phyloP scores from a whole-genome alignment of 257 asterid species.

The Solanum sparsipilum region DNA sequence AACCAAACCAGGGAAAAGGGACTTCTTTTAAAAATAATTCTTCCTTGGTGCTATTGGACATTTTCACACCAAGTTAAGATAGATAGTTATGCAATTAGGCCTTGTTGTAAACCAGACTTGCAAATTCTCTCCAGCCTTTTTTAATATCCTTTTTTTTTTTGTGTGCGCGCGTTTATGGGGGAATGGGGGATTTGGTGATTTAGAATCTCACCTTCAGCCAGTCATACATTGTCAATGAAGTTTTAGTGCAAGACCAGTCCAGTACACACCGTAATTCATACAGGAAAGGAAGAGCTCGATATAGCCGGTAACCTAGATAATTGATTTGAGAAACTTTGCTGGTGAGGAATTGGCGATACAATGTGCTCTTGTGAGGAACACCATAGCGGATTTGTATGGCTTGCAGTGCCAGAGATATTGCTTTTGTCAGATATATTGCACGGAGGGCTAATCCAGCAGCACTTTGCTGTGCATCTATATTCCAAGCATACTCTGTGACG shows the following conservation, averaged over 20 bases:
- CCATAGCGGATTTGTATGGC: constrained; percentile 96
- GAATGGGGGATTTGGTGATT: neutral
- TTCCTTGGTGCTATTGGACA: neutral
- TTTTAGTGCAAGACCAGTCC: constrained; percentile 97
- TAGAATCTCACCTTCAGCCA: constrained; percentile 82
- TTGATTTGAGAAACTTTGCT: constrained; percentile 82
- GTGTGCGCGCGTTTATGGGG: neutral
- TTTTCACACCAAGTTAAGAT: neutral
- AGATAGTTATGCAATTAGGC: neutral
- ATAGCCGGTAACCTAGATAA: constrained; percentile 81
- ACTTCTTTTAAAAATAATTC: neutral
- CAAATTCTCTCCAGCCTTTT: neutral
- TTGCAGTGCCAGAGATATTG: constrained; percentile 78
- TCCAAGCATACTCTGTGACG: constrained; percentile 81
- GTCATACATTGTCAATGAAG: constrained; percentile 96
- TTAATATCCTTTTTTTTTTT: neutral
- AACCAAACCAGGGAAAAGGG: neutral
- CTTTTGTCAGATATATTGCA: constrained; percentile 83
- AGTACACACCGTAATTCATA: constrained; percentile 95
- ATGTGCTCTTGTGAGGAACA: constrained; percentile 84
- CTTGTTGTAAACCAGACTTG: neutral
- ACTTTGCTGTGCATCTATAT: constrained; percentile 57
- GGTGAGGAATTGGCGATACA: constrained; percentile 95
- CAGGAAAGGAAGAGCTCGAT: constrained; percentile 92
- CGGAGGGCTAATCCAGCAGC: constrained; percentile 91